Evolutionary conservation across 1,284 basidiomycete genomes (phyloP), one percentile per base, ranked within the genome.

Genomic region (Tausonia pullulans): DNA sequence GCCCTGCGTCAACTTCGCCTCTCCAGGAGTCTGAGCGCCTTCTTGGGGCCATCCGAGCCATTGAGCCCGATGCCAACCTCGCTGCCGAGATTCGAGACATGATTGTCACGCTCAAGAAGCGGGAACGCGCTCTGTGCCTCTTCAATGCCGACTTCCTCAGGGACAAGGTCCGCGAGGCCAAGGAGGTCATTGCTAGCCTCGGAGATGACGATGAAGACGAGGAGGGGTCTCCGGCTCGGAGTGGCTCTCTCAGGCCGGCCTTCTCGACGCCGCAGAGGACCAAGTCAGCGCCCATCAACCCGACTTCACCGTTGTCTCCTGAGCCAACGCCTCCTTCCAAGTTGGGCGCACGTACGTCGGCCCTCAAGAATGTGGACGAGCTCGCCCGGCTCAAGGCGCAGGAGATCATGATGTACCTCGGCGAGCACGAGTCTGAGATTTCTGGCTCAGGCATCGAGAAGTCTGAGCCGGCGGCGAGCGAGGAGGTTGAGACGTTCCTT

Each of bases 81-180:
- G 81, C 84, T 55, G 74, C 71, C 4, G 84, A 88, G 68, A 80
- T 91, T 61, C 84, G 86, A 0, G 88, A 88, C 59, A 79, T 94
- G 61, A 77, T 94, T 48, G 87, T 90, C 82, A 85, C 84, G 68
- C 79, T 95, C 40, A 85, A 87, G 3, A 93, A 91, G 76, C 84
- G 88, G 69, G 91, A 95, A 69, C 83, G 90, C 3, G 90, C 89
- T 0, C 81, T 94, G 82, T 91, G 88, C 75, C 79, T 94, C 53
- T 94, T 94, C 80, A 94, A 91, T 70, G 79, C 81, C 8, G 89
- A 93, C 69, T 82, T 89, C 50, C 79, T 94, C 46, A 81, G 84
- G 62, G 79, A 79, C 39, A 94, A 94, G 76, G 79, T 94, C 11
- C 82, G 82, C 1, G 90, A 91, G 70, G 91, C 91, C 8, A 87